Conservation (phyloP, 805 yeast genomes). For the Middelhovenomyces tepae region DNA sequence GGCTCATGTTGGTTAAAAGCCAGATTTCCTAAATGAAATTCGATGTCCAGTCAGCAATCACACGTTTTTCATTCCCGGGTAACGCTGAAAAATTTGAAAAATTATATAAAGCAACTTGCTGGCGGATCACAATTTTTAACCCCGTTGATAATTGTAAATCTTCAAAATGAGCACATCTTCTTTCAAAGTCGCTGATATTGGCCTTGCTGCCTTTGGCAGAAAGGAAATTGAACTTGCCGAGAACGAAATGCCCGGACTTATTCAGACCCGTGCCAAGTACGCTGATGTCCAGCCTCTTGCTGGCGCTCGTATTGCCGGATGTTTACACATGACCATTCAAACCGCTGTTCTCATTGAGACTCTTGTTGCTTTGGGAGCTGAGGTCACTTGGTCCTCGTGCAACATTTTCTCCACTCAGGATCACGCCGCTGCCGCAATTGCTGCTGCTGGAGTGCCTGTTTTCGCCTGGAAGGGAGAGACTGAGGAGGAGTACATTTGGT, state of each 20-base stretch:
- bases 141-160: too few species aligned
- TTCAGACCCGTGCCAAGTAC: conserved; percentile 92
- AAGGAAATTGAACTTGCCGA: conserved; percentile 98
- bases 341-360: conserved; percentile 99
- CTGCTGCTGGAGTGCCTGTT: conserved; percentile 98
- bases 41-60: too few species aligned
- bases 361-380: conserved; percentile 95
- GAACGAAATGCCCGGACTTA: conserved; percentile 99
- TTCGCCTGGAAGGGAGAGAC: conserved; percentile 99
- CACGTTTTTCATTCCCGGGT: too few species aligned
- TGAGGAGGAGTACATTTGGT: conserved; percentile 98
- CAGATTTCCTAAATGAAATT: too few species aligned
- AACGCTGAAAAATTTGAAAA: too few species aligned
- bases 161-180: conserved; percentile 61
- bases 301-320: conserved; percentile 98
- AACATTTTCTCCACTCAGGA: conserved; percentile 99
- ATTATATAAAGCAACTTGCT: too few species aligned
- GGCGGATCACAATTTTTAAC: too few species aligned
- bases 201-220: conserved; percentile 99
- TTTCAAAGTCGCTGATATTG: conserved; percentile 95
- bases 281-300: conserved; percentile 88
- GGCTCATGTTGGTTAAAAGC: too few species aligned
- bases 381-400: conserved; percentile 99
- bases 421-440: conserved; percentile 99
- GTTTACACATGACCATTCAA: conserved; percentile 99